Conservation (phyloP, 306 rosid species). For the Ochetophila trinervis region DNA sequence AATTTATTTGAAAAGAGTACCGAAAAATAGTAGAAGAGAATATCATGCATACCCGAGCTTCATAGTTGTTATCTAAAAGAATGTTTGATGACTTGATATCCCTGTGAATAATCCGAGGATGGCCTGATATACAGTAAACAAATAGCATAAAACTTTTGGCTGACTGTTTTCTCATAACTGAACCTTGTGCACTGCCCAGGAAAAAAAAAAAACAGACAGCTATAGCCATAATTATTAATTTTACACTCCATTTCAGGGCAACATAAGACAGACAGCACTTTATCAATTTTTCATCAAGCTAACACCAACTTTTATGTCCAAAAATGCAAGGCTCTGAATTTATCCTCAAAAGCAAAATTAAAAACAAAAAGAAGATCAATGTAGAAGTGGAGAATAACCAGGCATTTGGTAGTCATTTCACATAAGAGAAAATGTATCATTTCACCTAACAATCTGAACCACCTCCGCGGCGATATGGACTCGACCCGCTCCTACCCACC, state of each 20-base stretch:
- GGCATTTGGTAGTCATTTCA: background rate
- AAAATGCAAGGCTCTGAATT: background rate
- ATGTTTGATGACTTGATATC: constrained; percentile 97
- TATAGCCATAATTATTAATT: background rate
- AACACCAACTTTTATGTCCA: background rate
- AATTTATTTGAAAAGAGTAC: constrained; percentile 1
- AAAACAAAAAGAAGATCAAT: background rate
- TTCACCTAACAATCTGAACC: background rate
- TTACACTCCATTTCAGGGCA: too few relatives aligned
- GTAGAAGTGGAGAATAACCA: background rate
- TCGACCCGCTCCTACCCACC: background rate
- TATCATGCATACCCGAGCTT: constrained; percentile 62
- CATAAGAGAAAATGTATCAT: background rate
- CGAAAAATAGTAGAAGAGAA: constrained; percentile 1
- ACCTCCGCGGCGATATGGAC: too few relatives aligned
- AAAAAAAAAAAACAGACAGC: background rate
- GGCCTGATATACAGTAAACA: constrained; percentile 48
- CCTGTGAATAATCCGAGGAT: constrained; percentile 91
- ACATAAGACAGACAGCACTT: background rate
- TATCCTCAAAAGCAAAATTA: background rate
- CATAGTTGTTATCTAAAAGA: constrained; percentile 75
- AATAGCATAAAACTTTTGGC: background rate
- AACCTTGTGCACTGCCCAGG: background rate
- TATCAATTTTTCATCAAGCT: background rate
- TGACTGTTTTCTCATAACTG: background rate